Base-by-base conservation (phyloP, 2,329 filamentous ascomycete species). In the Botrytis elliptica region DNA sequence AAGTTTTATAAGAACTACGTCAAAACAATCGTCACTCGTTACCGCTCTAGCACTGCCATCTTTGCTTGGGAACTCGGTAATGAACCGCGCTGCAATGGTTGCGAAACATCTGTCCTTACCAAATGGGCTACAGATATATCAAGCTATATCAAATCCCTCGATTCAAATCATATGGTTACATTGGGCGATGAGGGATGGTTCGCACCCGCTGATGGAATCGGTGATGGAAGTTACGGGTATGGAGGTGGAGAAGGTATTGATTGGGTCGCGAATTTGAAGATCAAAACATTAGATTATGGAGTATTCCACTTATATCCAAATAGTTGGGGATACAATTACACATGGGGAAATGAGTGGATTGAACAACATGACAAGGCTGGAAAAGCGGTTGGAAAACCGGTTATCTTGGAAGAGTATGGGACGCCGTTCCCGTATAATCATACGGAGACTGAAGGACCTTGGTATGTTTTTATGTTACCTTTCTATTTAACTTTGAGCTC, bases 21-120 rank as follows among this genome's bases (percentile, higher is more conserved):
- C 79, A 84, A 86, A 71, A 83, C 84, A 0, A 85, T 92, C 10
- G 86, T 92, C 3, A 86, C 82, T 33, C 84, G 90, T 18, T 92
- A 91, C 82, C 86, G 83, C 64, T 83, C 85, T 75, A 90, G 88
- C 0, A 82, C 87, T 0, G 86, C 90, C 0, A 85, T 92, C 65
- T 88, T 92, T 76, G 88, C 89, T 0, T 92, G 90, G 90, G 90
- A 92, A 78, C 83, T 92, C 2, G 88, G 85, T 73, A 92, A 92
- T 76, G 90, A 92, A 81, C 88, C 90, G 25, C 85, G 90, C 74
- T 92, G 90, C 82, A 83, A 85, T 22, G 86, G 88, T 20, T 92
- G 90, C 79, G 82, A 83, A 59, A 86, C 87, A 1, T 84, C 85
- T 12, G 85, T 90, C 36, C 84, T 92, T 74, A 86, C 85, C 52